These are phyloP conservation scores for Hypoxylon cercidicola DNA, from an alignment of 495 filamentous ascomycete species.

Conservation along the genomic window DNA sequence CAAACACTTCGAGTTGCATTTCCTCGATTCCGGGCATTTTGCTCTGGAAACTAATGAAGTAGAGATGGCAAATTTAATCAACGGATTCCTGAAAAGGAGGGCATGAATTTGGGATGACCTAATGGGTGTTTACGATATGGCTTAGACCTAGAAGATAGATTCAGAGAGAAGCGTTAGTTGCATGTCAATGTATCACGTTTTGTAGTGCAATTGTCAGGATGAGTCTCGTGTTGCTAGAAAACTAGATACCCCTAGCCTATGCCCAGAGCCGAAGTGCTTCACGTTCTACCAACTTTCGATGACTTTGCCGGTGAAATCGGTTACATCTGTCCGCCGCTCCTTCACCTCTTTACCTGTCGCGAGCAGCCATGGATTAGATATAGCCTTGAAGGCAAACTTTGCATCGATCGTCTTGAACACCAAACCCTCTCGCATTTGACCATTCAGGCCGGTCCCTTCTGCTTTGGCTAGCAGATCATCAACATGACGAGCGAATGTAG, in stretches of 20 bases:
- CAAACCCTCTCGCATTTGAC: conserved; percentile 22
- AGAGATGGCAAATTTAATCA: conserved; percentile 60
- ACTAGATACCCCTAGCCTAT: too few species aligned
- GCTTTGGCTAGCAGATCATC: conserved; percentile 35
- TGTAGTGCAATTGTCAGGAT: too few species aligned
- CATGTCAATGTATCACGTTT: too few species aligned
- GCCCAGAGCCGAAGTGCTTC: too few species aligned
- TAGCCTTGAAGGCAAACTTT: conserved; percentile 34
- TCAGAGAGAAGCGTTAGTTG: background rate
- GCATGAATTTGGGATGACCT: conserved; percentile 4
- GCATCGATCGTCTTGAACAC: conserved; percentile 31
- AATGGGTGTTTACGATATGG: background rate
- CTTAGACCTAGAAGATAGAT: background rate
- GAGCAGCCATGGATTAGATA: conserved; percentile 42
- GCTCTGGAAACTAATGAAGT: conserved; percentile 65
- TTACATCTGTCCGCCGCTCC: background rate
- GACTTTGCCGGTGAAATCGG: background rate
- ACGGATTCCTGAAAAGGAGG: conserved; percentile 56
- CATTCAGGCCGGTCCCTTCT: conserved; percentile 13
- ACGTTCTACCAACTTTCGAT: background rate
- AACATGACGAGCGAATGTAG: conserved; percentile 3
- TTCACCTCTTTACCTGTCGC: background rate
- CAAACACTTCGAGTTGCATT: conserved; percentile 58
- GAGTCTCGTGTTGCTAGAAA: too few species aligned
- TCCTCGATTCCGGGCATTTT: conserved; percentile 72